A percentile compares a stretch with the other conserved stretches of the same genome.
phyloP scores from a whole-genome alignment of 2,329 filamentous ascomycete species.

The Apiospora phragmitis region DNA sequence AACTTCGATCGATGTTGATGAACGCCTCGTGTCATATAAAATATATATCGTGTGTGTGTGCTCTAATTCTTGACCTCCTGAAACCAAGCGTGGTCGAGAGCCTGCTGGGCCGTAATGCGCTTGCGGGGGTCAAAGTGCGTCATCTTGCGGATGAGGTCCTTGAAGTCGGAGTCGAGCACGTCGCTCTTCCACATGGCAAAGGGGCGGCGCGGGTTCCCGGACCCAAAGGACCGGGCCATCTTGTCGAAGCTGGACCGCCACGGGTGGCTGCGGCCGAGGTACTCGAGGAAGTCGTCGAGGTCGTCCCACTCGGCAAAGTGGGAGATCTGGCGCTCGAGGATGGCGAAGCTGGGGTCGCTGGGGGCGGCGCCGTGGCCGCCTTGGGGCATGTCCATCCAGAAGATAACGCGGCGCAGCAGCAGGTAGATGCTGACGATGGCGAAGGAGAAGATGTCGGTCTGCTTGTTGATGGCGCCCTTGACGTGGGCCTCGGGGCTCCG shows the following conservation, averaged over 20 bases:
- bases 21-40: not conserved
- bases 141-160: slow-evolving; percentile 39
- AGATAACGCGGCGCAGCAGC: slow-evolving; percentile 41
- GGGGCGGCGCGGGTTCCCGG: slow-evolving; percentile 41
- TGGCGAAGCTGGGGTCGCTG: slow-evolving; percentile 37
- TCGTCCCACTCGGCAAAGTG: slow-evolving; percentile 45
- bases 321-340: slow-evolving; percentile 47
- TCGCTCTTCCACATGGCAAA: slow-evolving; percentile 41
- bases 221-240: slow-evolving; percentile 39
- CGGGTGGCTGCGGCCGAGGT: slow-evolving; percentile 40
- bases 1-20: not conserved
- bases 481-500: slow-evolving; percentile 45
- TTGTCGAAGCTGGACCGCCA: slow-evolving; percentile 39
- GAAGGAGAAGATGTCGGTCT: slow-evolving; percentile 46
- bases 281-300: slow-evolving; percentile 40
- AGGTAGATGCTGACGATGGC: slow-evolving; percentile 47
- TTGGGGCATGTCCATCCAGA: slow-evolving; percentile 36
- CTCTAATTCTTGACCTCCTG: slow-evolving; percentile 19
- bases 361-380: slow-evolving; percentile 13
- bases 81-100: slow-evolving; percentile 36
- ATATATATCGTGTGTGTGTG: too few species aligned
- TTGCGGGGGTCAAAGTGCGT: slow-evolving; percentile 40
- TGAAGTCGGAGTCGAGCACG: slow-evolving; percentile 38
- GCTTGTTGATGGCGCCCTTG: slow-evolving; percentile 36
- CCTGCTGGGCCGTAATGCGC: slow-evolving; percentile 40